Conservation (phyloP, 305 asterid genomes). For the Fraxinus latifolia region DNA sequence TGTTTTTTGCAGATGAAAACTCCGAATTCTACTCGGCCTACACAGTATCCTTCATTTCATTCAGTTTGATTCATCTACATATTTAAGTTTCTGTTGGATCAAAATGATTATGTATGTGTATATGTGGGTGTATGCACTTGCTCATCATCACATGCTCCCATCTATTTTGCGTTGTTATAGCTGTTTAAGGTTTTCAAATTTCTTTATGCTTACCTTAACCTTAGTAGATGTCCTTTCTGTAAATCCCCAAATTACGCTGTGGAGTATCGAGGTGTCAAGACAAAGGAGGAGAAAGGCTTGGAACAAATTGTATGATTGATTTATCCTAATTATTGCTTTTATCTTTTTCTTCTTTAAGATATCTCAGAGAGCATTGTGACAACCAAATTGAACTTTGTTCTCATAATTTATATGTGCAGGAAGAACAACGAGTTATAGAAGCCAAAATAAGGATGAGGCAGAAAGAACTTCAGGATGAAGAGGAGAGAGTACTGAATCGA, state of each 20-base stretch:
- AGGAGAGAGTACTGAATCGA: constrained; percentile 57
- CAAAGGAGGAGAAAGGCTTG: neutral
- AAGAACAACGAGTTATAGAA: constrained; percentile 93
- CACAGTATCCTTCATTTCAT: constrained; percentile 80
- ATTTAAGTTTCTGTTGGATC: constrained; percentile 3
- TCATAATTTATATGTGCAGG: constrained; percentile 38
- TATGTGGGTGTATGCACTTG: neutral
- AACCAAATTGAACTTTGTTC: neutral
- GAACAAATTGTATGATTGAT: neutral
- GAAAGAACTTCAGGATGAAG: constrained; percentile 87
- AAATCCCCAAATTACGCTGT: constrained; percentile 43
- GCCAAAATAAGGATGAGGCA: constrained; percentile 97
- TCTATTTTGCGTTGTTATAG: neutral
- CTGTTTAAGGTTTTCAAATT: neutral
- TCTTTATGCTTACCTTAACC: constrained; percentile 43
- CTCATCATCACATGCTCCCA: neutral
- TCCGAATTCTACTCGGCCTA: constrained; percentile 90
- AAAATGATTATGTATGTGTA: neutral
- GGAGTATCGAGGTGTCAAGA: neutral
- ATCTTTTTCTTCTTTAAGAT: constrained; percentile 5
- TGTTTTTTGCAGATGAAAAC: constrained; percentile 98
- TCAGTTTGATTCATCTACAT: neutral
- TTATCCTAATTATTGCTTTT: neutral
- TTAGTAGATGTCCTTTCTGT: constrained; percentile 84
- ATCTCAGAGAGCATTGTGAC: constrained; percentile 18